Evolutionary conservation across 257 asterid genomes (phyloP), one percentile per base, ranked within the genome.

Genomic region (Cinchona pubescens): DNA sequence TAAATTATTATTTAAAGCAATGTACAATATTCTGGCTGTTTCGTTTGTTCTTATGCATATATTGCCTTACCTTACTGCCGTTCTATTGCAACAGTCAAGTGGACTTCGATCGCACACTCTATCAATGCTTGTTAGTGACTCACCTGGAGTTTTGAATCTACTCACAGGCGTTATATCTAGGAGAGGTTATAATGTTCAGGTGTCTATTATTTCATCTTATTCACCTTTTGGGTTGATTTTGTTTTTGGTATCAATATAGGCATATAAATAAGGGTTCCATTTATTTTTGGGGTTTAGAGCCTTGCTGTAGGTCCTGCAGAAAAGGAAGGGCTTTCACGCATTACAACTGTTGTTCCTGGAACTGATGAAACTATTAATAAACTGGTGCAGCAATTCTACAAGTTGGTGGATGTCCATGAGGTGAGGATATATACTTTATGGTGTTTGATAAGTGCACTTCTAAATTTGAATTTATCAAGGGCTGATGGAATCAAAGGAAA

Each of bases 291-390:
- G 82, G 48, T 85, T 76, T 88, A 92, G 97, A 92, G 97, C 87
- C 94, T 92, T 72, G 96, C 97, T 75, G 96, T 87, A 21, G 97
- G 97, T 76, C 92, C 92, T 78, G 92, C 96, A 5, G 98, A 90
- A 82, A 77, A 55, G 71, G 94, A 91, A 73, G 97, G 97, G 53
- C 74, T 86, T 78, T 92, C 98, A 58, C 94, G 97, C 72, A 90
- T 92, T 80, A 92, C 96, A 65, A 92, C 98, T 49, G 98, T 92
- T 67, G 90, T 92, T 82, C 97, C 94, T 74, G 98, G 98, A 67
- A 90, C 94, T 51, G 90, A 89, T 83, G 96, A 87, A 83, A 80
- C 88, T 77, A 89, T 92, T 43, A 81, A 83, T 65, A 88, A 89
- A 82, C 82, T 92, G 88, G 90, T 92, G 76, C 89, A 89, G 78